Evolutionary conservation across 768 basidiomycete species (phyloP).

Genomic region (Mycena vitilis): DNA sequence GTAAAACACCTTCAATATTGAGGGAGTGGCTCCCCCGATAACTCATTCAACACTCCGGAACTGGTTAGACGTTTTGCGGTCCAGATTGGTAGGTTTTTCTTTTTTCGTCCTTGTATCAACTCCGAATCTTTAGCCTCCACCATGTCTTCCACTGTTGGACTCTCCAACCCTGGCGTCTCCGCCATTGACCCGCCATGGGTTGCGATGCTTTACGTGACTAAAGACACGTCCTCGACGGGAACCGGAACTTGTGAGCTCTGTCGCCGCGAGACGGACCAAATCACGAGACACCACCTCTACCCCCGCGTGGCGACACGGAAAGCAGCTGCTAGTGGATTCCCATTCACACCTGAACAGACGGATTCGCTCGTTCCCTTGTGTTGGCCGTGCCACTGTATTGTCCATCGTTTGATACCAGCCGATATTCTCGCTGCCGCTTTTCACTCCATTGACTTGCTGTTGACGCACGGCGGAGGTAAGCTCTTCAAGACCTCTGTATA

Average conservation of each 20-base stretch:
- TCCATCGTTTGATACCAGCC: slow-evolving; percentile 18
- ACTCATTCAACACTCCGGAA: too few species aligned
- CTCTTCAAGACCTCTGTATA: too few species aligned
- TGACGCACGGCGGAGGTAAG: slow-evolving; percentile 5
- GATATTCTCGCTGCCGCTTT: slow-evolving; percentile 13
- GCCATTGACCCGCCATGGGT: slow-evolving; percentile 14
- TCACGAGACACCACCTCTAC: slow-evolving; percentile 12
- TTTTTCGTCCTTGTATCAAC: too few species aligned
- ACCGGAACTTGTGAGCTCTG: slow-evolving; percentile 16
- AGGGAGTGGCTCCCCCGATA: too few species aligned
- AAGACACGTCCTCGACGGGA: neutral
- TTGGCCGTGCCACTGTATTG: slow-evolving; percentile 26
- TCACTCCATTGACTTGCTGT: slow-evolving; percentile 18
- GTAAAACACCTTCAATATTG: too few species aligned
- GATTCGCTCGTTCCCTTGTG: slow-evolving; percentile 12
- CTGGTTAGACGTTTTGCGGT: too few species aligned
- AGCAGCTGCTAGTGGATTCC: too few species aligned
- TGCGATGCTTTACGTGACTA: slow-evolving; percentile 19
- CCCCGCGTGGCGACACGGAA: neutral
- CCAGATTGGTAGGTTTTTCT: too few species aligned
- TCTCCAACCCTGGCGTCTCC: neutral
- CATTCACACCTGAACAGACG: slow-evolving; percentile 20
- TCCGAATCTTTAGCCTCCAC: too few species aligned
- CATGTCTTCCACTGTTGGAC: too few species aligned
- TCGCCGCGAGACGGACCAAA: slow-evolving; percentile 8